Percentiles rank a stretch among this genome's conserved stretches.
phyloP scores from a whole-genome alignment of 2,329 filamentous ascomycete genomes.

The Cordyceps fumosorosea region DNA sequence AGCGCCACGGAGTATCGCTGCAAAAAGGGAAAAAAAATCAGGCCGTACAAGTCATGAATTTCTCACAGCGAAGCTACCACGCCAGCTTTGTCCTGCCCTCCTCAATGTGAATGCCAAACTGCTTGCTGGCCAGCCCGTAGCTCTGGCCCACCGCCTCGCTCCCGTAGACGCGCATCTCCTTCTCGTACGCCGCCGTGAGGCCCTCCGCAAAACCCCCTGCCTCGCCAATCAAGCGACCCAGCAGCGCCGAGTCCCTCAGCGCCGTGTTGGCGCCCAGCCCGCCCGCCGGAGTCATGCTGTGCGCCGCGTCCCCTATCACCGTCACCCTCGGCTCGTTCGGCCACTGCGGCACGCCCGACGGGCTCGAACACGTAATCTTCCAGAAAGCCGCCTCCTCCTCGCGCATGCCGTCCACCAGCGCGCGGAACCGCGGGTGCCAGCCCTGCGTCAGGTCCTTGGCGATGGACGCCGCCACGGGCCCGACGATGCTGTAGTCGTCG shows the following conservation, averaged over 20 bases:
- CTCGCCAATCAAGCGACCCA: slow-evolving; percentile 45
- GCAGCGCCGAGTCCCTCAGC: slow-evolving; percentile 46
- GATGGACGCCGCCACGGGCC: slow-evolving; percentile 48
- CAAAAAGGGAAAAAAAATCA: no score
- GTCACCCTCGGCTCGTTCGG: slow-evolving; percentile 50
- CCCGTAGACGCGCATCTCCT: slow-evolving; percentile 54
- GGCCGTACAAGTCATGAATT: background rate
- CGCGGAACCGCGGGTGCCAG: slow-evolving; percentile 50
- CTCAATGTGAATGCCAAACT: slow-evolving; percentile 42
- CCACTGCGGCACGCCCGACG: slow-evolving; percentile 55
- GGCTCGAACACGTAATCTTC: slow-evolving; percentile 59
- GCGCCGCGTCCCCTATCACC: slow-evolving; percentile 51
- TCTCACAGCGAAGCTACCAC: background rate
- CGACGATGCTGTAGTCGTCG: slow-evolving; percentile 52
- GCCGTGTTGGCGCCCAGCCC: slow-evolving; percentile 54
- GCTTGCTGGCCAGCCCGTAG: slow-evolving; percentile 38
- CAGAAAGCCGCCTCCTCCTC: slow-evolving; percentile 54
- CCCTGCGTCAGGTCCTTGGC: slow-evolving; percentile 46
- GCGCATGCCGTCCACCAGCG: slow-evolving; percentile 53
- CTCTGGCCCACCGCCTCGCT: slow-evolving; percentile 49
- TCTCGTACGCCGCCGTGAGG: slow-evolving; percentile 51
- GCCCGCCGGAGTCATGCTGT: slow-evolving; percentile 52
- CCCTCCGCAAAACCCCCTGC: slow-evolving; percentile 48
- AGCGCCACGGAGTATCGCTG: background rate
- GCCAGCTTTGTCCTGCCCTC: slow-evolving; percentile 25